Percentiles rank a stretch among this genome's conserved stretches.
These are phyloP conservation scores for Neotropicomus parvogracilis DNA, from an alignment of 1,284 basidiomycete genomes.

Conservation along the genomic window DNA sequence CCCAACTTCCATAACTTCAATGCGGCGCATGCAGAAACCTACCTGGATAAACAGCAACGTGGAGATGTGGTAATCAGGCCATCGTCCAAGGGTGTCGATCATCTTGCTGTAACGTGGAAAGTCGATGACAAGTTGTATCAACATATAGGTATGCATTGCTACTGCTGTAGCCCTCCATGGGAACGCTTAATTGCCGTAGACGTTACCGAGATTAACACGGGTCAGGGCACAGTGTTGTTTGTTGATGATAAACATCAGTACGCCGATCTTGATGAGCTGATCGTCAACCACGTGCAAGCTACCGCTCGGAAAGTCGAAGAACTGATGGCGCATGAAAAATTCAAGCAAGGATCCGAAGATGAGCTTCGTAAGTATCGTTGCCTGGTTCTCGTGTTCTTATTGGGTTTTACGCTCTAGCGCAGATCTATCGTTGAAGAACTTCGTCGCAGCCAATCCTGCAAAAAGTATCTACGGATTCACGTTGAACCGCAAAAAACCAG, in stretches of 20 bases:
- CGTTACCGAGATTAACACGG: slow-evolving; percentile 84
- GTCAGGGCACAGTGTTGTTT: slow-evolving; percentile 71
- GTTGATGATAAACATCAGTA: slow-evolving; percentile 84
- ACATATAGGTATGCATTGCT: slow-evolving; percentile 75
- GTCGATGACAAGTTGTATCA: slow-evolving; percentile 96
- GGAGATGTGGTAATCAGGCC: slow-evolving; percentile 96
- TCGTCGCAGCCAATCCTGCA: slow-evolving; percentile 88
- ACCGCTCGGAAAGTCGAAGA: slow-evolving; percentile 94
- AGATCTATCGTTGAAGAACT: slow-evolving; percentile 90
- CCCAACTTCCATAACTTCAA: slow-evolving; percentile 99
- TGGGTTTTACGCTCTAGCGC: slow-evolving; percentile 6
- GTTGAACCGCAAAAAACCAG: slow-evolving; percentile 85
- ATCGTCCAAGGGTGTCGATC: slow-evolving; percentile 90
- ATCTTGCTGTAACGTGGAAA: slow-evolving; percentile 99
- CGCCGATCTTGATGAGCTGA: slow-evolving; percentile 94
- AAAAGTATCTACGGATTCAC: slow-evolving; percentile 97
- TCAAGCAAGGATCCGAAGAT: slow-evolving; percentile 83
- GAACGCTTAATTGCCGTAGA: slow-evolving; percentile 47
- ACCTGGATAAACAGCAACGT: slow-evolving; percentile 85
- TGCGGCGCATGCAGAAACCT: slow-evolving; percentile 84
- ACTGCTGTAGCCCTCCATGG: not conserved
- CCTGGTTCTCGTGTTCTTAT: not conserved
- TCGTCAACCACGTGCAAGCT: slow-evolving; percentile 95
- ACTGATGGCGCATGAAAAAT: slow-evolving; percentile 94
- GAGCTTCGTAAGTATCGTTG: slow-evolving; percentile 74